Evolutionary conservation across 2,329 filamentous ascomycete species (phyloP).

Genomic region (Amylocarpus encephaloides): DNA sequence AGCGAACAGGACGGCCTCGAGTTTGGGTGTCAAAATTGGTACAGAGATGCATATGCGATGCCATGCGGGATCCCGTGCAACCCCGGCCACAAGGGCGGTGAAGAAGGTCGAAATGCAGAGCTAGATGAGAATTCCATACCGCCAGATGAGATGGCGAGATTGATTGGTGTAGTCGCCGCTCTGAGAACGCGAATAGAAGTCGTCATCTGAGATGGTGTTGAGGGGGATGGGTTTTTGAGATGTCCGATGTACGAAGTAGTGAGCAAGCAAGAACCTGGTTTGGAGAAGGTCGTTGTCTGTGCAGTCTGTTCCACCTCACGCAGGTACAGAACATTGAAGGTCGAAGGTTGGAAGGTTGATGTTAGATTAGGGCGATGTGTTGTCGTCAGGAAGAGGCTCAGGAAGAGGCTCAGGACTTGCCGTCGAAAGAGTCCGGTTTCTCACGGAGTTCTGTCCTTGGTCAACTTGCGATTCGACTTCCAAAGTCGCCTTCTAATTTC

Average conservation of each 20-base stretch:
- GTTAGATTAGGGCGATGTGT: background rate
- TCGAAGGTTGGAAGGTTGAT: no score
- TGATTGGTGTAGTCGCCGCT: background rate
- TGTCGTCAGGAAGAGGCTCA: conserved; percentile 1
- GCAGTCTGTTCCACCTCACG: no score
- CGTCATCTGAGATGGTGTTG: background rate
- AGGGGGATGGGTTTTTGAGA: background rate
- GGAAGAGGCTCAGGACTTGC: background rate
- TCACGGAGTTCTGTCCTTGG: background rate
- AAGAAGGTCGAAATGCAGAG: background rate
- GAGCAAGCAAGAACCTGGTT: background rate
- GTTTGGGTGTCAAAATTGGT: background rate
- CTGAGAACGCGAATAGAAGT: background rate
- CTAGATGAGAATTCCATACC: background rate
- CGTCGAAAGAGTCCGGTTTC: background rate
- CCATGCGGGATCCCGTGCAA: background rate
- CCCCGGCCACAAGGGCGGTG: background rate
- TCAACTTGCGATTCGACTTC: conserved; percentile 5
- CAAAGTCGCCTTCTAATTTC: background rate
- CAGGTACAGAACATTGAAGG: no score
- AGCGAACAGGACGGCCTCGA: background rate
- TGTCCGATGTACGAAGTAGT: background rate
- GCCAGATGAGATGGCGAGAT: no score
- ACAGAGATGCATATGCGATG: background rate
- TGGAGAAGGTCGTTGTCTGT: background rate